Conservation (phyloP, 148 eudicot species). For the Limonium bicolor region DNA sequence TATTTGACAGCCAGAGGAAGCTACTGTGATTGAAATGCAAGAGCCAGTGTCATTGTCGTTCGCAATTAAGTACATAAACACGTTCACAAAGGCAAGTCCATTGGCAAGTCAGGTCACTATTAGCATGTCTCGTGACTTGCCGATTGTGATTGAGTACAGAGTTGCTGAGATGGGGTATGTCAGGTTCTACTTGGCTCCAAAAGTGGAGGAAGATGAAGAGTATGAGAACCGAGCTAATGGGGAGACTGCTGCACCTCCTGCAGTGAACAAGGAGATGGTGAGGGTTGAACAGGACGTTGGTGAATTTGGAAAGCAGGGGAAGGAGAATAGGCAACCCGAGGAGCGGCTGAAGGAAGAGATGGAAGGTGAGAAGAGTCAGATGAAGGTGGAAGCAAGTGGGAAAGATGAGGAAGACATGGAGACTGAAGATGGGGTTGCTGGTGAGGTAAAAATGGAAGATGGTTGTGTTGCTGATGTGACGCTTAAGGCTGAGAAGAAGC, state of each 20-base stretch:
- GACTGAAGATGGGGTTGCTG: too few species aligned
- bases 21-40: conserved; percentile 37
- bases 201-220: conserved; percentile 60
- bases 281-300: background rate
- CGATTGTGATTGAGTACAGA: conserved; percentile 56
- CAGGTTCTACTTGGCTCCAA: conserved; percentile 67
- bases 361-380: conserved; percentile 4
- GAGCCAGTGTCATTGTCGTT: conserved; percentile 38
- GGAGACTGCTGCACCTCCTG: too few species aligned
- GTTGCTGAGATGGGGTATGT: conserved; percentile 60
- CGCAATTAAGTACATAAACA: conserved; percentile 52
- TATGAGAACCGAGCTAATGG: conserved; percentile 11
- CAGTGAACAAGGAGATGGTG: background rate
- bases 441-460: conserved; percentile 15
- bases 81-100: conserved; percentile 55
- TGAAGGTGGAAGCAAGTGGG: conserved; percentile 10
- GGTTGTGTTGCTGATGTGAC: conserved; percentile 6
- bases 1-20: conserved; percentile 43
- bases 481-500: conserved; percentile 9
- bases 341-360: conserved; percentile 6
- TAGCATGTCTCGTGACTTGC: conserved; percentile 50
- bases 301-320: conserved; percentile 11
- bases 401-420: conserved; percentile 8
- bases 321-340: conserved; percentile 2
- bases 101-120: conserved; percentile 44